Percentiles rank a stretch among this genome's conserved stretches.
Conservation (phyloP, 2,329 filamentous ascomycete species). For the Fusarium haematococcum region DNA sequence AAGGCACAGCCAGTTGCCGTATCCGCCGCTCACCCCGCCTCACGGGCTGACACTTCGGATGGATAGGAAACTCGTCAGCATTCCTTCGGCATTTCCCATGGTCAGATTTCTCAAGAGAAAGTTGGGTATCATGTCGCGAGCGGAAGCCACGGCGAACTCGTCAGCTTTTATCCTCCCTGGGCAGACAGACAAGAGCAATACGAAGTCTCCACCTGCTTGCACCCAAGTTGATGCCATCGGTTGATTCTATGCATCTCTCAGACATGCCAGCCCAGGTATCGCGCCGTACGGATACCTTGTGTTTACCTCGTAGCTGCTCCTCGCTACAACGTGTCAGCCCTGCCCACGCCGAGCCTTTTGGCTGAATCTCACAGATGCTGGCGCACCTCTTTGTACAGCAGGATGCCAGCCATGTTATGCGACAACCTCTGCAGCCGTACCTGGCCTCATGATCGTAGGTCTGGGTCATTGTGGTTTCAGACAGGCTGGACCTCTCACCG, state of each 20-base stretch:
- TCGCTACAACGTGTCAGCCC: constrained; percentile 19
- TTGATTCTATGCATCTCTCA: constrained; percentile 7
- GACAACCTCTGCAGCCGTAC: constrained; percentile 25
- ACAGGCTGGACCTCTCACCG: constrained; percentile 12
- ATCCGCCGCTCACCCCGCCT: background rate
- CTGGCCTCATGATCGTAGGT: constrained; percentile 23
- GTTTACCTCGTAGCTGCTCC: background rate
- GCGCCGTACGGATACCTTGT: background rate
- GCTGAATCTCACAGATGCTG: constrained; percentile 9
- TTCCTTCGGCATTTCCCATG: background rate
- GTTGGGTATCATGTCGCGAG: background rate
- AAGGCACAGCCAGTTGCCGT: background rate
- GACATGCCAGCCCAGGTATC: background rate
- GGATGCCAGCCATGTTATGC: constrained; percentile 19
- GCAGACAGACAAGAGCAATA: background rate
- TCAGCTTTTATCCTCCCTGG: background rate
- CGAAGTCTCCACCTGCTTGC: constrained; percentile 6
- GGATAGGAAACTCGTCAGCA: constrained; percentile 1
- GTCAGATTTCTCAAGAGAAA: background rate
- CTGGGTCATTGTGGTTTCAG: constrained; percentile 24
- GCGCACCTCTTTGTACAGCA: constrained; percentile 11
- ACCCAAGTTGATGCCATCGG: constrained; percentile 4
- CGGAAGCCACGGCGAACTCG: background rate
- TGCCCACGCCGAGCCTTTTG: constrained; percentile 17
- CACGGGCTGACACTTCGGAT: constrained; percentile 1